Base-by-base conservation (phyloP, 371 early-diverging fungal genomes). In the Basidiobolus meristosporus region DNA sequence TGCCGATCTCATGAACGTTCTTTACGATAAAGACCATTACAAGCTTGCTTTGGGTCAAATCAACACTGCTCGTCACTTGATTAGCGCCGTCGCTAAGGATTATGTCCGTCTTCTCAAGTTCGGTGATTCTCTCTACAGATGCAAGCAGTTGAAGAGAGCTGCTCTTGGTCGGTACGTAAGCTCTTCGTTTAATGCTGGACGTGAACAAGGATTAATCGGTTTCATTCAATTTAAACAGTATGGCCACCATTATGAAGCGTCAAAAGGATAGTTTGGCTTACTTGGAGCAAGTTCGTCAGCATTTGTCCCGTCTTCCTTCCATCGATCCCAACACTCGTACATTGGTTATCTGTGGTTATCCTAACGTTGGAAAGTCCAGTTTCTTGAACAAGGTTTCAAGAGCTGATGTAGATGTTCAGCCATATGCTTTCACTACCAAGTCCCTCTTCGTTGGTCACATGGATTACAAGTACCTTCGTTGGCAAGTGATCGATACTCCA, bases 401-500 rank as follows among this genome's bases (percentile, higher is more conserved):
- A 51, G 99, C 99, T 19, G 92, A 99, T 53, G 99, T 98, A 12
- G 99, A 99, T 48, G 99, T 99, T 1, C 99, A 99, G 62, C 98
- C 99, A 14, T 99, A 99, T 60, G 99, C 99, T 20, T 99, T 99
- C 71, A 99, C 99, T 29, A 99, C 99, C 42, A 98, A 99, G 68
- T 90, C 90, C 11, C 70, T 99, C 45, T 99, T 97, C 67, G 99
- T 99, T 19, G 99, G 99, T 32, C 99, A 99, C 60, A 98, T 99
- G 97, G 99, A 99, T 62, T 98, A 99, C 79, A 90, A 96, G 59
- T 93, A 99, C 61, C 70, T 98, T 60, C 70, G 97, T 58, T 99
- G 98, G 98, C 99, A 99, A 65, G 74, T 95, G n/a, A 96, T 99
- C 46, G 99, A 99, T 62, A 99, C 99, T 11, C 99, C 99, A 7